Conservation (phyloP, 306 rosid species). For the Luffa acutangula region DNA sequence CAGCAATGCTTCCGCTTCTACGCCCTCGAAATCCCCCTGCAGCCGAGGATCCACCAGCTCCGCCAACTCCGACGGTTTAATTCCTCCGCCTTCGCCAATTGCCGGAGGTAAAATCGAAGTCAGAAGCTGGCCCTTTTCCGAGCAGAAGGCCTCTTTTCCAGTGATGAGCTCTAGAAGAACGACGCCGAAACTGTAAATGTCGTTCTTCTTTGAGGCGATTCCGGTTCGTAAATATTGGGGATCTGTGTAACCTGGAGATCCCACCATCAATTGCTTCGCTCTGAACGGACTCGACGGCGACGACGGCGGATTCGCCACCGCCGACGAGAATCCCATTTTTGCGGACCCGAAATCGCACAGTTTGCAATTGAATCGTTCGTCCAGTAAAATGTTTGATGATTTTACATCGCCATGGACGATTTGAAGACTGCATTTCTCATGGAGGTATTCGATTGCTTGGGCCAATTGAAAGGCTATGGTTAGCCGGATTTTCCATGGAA, state of each 20-base stretch:
- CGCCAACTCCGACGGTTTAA: not conserved
- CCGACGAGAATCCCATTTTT: slow-evolving; percentile 37
- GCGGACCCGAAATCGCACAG: slow-evolving; percentile 48
- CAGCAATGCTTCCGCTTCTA: slow-evolving; percentile 24
- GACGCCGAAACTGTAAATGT: slow-evolving; percentile 38
- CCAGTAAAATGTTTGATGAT: slow-evolving; percentile 33
- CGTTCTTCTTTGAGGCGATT: slow-evolving; percentile 44
- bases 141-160: slow-evolving; percentile 30
- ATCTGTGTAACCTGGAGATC: slow-evolving; percentile 48
- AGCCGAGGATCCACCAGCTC: slow-evolving; percentile 25
- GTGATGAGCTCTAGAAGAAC: slow-evolving; percentile 30
- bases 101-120: slow-evolving; percentile 4
- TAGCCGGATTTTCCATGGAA: slow-evolving; percentile 34
- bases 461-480: slow-evolving; percentile 30
- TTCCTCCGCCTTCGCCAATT: not conserved
- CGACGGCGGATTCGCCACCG: slow-evolving; percentile 7
- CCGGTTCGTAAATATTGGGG: slow-evolving; percentile 43
- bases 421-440: slow-evolving; percentile 26
- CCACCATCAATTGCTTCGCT: slow-evolving; percentile 29
- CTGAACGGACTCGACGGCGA: slow-evolving; percentile 8
- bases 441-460: slow-evolving; percentile 29
- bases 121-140: slow-evolving; percentile 19
- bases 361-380: slow-evolving; percentile 23
- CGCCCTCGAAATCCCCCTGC: slow-evolving; percentile 14
- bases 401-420: slow-evolving; percentile 44